Base-by-base conservation (phyloP, 129 eudicot genomes). In the Oenanthe sinensis region DNA sequence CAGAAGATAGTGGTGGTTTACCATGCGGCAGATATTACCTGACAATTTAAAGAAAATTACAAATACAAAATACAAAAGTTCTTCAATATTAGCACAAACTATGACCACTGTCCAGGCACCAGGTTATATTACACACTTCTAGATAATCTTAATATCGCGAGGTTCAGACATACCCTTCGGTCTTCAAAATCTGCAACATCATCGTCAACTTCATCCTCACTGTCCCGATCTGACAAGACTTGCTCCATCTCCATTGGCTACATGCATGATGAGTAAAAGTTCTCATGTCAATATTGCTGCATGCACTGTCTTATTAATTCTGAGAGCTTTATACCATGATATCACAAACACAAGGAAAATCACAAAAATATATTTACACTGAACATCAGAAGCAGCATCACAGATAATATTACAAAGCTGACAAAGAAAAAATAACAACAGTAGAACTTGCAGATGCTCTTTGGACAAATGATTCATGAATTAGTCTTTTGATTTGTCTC, bases 121-220 rank as follows among this genome's bases (percentile, higher is more conserved):
- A n/a, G 65, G 26, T 60, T 60, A 60, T 3, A 11, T 60, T 24
- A 3, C 26, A 24, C 33, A 60, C 68, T 60, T 60, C 33, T 60
- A 60, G 24, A 60, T 60, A 2, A 24, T 60, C 68, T 24, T 24
- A 60, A 12, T n/a, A n/a, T 24, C 33, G 13, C 3, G 33, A 60
- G 15, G 5, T 60, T 60, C 33, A 60, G 76, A 74, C 93, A 75
- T 85, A 96, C 99, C 89, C 96, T 87, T 82, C 93, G 88, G 80
- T 96, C 99, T 86, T 96, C 99, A 80, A 96, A 83, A 86, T 96
- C 97, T 24, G 96, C 97, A 45, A 96, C 97, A 86, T 96, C 99
- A 81, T 96, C 97, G 79, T 96, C 99, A 28, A 92, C 99, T 85
- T 96, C 99, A 82, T 96, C 99, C 83, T 96, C 99, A 84, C 99